A percentile compares a stretch with the other conserved stretches of the same genome.
Evolutionary conservation across 257 asterid genomes (phyloP).

Genomic region (Solanum pinnatisectum): DNA sequence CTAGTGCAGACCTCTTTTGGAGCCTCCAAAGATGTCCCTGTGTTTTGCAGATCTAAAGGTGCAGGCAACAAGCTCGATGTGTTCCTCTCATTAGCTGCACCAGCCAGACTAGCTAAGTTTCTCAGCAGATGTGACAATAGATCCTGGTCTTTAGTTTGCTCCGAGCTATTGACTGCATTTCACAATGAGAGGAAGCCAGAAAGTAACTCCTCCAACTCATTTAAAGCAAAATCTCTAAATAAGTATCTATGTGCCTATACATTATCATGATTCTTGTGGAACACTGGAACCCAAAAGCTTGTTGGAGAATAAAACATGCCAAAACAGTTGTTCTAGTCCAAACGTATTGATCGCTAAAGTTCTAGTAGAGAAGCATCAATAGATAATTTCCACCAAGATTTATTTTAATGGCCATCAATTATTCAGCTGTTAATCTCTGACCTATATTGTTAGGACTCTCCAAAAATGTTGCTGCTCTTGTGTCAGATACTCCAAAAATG

Average conservation of each 20-base stretch:
- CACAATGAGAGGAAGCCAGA: background rate
- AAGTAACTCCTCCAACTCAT: conserved; percentile 2
- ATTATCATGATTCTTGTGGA: background rate
- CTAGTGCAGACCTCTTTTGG: conserved; percentile 24
- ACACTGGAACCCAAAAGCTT: background rate
- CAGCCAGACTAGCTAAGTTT: conserved; percentile 32
- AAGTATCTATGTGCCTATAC: background rate
- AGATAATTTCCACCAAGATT: background rate
- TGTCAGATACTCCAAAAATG: background rate
- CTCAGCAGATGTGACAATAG: conserved; percentile 32
- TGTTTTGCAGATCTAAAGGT: conserved; percentile 19
- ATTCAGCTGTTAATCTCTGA: background rate
- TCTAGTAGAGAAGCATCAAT: background rate
- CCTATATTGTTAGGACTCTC: background rate
- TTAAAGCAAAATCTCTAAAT: background rate
- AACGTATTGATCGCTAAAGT: background rate
- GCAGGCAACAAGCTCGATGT: conserved; percentile 10
- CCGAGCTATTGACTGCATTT: conserved; percentile 35
- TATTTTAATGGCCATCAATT: background rate
- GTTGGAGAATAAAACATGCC: background rate
- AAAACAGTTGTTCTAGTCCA: background rate
- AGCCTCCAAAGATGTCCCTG: conserved; percentile 14
- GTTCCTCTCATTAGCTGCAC: conserved; percentile 16
- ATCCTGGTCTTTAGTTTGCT: conserved; percentile 35
- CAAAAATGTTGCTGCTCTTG: background rate